Evolutionary conservation across 768 basidiomycete species (phyloP), one percentile per base, ranked within the genome.

Genomic region (Boletus patriciae): DNA sequence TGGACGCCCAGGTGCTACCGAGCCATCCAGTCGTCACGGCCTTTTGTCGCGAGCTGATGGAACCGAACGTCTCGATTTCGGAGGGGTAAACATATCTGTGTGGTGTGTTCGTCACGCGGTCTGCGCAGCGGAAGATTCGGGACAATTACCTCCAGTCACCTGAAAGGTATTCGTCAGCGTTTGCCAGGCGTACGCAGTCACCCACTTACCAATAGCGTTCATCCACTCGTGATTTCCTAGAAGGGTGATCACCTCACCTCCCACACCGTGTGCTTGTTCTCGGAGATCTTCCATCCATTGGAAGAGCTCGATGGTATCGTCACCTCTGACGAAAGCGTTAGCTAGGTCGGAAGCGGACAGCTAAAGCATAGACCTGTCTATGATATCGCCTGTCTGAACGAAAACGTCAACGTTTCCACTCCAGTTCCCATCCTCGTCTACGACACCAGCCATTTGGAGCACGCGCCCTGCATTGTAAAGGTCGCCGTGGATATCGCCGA

Each of bases 141-240:
- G 44, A 60, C 70, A 65, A 29, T 63, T 69, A 90, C 86, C 90
- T 84, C 92, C 92, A 95, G 71, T 95, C 93, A 58, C 92, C 91
- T 84, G 60, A 36, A 66, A 51, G 57, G 62, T 47, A 40, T 46
- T 18, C 23, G 21, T 66, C 46, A 62, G 38, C 53, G 21, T 52
- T 46, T 52, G 21, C 47, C 19, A 44, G 46, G 27, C 43, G 50
- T 46, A 59, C 50, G 36, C 37, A 23, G 27, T 27, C 18, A 37
- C 25, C 37, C 18, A 58, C 72, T 21, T 62, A 87, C 89, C 89
- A 56, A 92, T 86, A 15, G 83, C 85, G 62, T 95, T 95, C 93
- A 98, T 97, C 79, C 88, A 87, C 71, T 98, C 97, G 63, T 99
- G 97, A 70, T 99, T 99, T 25, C 97, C 97, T 34, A 98, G 76